Evolutionary conservation across 768 basidiomycete genomes (phyloP), one percentile per base, ranked within the genome.

Genomic region (Peribolospora kevripleyi): DNA sequence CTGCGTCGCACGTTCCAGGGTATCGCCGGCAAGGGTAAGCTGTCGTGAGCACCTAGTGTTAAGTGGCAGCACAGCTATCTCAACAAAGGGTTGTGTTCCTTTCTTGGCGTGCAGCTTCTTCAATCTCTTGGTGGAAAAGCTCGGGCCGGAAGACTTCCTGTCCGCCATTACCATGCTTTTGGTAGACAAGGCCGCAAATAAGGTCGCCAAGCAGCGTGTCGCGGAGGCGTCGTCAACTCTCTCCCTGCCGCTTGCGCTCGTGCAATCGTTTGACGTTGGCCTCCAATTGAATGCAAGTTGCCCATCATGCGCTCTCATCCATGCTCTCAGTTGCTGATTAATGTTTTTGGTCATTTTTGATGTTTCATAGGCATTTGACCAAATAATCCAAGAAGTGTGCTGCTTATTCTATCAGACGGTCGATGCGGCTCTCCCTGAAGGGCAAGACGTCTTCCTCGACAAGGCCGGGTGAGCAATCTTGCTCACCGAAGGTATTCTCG

Each of bases 1-100:
- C 93, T 8, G 77, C 82, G 3, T 79, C 77, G 55, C 84, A 95
- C 61, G 77, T 98, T 55, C 93, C 93, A 11, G 79, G 84, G 4
- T 91, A 98, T 67, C 80, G 93, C 36, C 81, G 86, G 48, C 79
- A 82, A 54, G 81, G 80, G 87, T 90, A 7, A 40, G 77, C 69
- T 13, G 53, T 10, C 8, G 38, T 4, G 39, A 7, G 25, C 9
- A 42, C 40, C 25, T 25, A 25, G 25, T 25, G 25, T 25, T 25
- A 25, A 25, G 25, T 25, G 25, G 25, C 25, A 25, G 25, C 25
- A 25, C 25, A 25, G 25, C 25, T 25, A 25, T 25, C 46, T 42
- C 38, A 45, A 46, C 42, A 6, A 42, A 11, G 7, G 13, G 43
- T 39, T 10, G n/a, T 7, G 8, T 60, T 40, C 41, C 41, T 40